Evolutionary conservation across 2,329 filamentous ascomycete species (phyloP).

Genomic region (Diplodia corticola): DNA sequence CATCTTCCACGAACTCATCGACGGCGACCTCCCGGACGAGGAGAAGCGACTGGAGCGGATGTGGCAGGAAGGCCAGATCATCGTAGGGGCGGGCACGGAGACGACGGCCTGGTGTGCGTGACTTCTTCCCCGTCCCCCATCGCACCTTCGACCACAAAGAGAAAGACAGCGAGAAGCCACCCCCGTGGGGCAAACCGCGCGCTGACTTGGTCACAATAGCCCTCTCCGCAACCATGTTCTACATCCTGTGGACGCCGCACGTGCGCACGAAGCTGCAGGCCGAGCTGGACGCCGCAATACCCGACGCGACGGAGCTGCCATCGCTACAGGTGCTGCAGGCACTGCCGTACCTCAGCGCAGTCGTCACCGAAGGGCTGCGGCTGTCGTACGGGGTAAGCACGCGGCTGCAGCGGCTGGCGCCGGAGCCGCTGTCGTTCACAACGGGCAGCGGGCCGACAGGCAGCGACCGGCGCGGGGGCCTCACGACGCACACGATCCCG

Average conservation of each 20-base stretch:
- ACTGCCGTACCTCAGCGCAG: slow-evolving; percentile 26
- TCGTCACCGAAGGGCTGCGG: slow-evolving; percentile 27
- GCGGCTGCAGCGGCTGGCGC: slow-evolving; percentile 24
- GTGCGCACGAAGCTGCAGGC: slow-evolving; percentile 5
- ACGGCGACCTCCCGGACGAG: slow-evolving; percentile 10
- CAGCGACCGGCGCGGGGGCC: neutral
- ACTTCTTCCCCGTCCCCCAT: slow-evolving; percentile 40
- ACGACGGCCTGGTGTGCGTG: slow-evolving; percentile 35
- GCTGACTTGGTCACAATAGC: slow-evolving; percentile 32
- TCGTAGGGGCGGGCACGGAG: slow-evolving; percentile 32
- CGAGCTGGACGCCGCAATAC: slow-evolving; percentile 10
- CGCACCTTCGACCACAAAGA: slow-evolving; percentile 33
- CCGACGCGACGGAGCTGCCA: neutral
- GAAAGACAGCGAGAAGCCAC: too few relatives aligned
- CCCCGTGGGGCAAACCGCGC: too few relatives aligned
- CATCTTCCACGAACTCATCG: slow-evolving; percentile 25
- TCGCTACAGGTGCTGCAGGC: neutral
- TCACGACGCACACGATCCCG: slow-evolving; percentile 12
- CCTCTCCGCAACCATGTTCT: neutral
- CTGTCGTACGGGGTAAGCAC: slow-evolving; percentile 20
- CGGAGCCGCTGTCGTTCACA: slow-evolving; percentile 21
- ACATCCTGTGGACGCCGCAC: neutral
- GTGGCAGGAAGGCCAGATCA: slow-evolving; percentile 18
- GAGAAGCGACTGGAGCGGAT: slow-evolving; percentile 22
- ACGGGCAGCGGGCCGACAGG: neutral